Percentiles rank a stretch among this genome's conserved stretches.
phyloP scores from a whole-genome alignment of 176 grass and related monocot species.

The Cenchrus fungigraminus region DNA sequence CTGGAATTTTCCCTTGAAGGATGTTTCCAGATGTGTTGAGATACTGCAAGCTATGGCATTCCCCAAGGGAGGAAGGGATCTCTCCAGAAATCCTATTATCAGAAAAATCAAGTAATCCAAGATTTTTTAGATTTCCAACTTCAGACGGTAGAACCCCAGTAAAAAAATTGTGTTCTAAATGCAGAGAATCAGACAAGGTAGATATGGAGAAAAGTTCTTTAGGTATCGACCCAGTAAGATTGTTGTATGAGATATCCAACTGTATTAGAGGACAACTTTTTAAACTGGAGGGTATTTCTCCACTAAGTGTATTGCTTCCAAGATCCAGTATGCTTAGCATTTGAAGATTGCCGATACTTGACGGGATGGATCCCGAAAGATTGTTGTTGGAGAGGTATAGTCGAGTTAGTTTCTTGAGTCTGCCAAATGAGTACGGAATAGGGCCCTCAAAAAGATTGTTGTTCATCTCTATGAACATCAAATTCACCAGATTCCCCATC shows the following conservation, averaged over 20 bases:
- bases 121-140: slow-evolving; percentile 32
- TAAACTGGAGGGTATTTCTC: slow-evolving; percentile 16
- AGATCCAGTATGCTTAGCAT: neutral
- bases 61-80: slow-evolving; percentile 48
- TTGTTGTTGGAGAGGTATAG: slow-evolving; percentile 12
- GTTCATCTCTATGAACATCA: neutral
- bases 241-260: slow-evolving; percentile 40
- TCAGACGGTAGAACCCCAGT: slow-evolving; percentile 44
- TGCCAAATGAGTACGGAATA: slow-evolving; percentile 37
- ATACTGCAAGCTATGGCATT: slow-evolving; percentile 39
- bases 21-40: slow-evolving; percentile 37
- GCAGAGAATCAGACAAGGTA: slow-evolving; percentile 32
- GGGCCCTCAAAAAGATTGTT: slow-evolving; percentile 14
- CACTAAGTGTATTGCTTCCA: slow-evolving; percentile 14
- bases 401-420: neutral
- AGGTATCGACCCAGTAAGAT: slow-evolving; percentile 47
- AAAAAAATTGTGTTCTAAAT: slow-evolving; percentile 50
- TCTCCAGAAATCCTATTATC: slow-evolving; percentile 51
- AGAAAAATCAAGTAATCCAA: slow-evolving; percentile 34
- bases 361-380: slow-evolving; percentile 11
- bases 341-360: neutral
- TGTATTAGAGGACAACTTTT: slow-evolving; percentile 19
- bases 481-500: slow-evolving; percentile 21
- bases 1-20: slow-evolving; percentile 47
- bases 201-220: slow-evolving; percentile 44